Base-by-base conservation (phyloP, 2,329 filamentous ascomycete genomes). In the Exophiala bonariae region DNA sequence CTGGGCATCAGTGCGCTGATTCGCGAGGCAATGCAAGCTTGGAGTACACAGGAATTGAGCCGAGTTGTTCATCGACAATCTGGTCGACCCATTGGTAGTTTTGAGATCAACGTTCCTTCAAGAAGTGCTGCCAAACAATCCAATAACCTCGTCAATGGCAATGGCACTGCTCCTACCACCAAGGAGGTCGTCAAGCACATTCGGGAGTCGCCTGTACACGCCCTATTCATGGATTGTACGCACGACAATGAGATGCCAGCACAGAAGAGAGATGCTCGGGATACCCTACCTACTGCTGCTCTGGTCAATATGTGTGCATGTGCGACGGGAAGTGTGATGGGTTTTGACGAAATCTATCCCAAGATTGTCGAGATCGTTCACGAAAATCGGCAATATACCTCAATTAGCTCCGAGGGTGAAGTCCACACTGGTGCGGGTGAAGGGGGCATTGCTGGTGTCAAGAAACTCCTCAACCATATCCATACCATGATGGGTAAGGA, bases 151-250 rank as follows among this genome's bases (percentile, higher is more conserved):
- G 66, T 33, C 65, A 66, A 11, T 62, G 50, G 49, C 14, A 66
- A 11, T 62, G 50, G 49, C 14, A 44, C 23, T 33, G 44, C 42
- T 18, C 54, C 50, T 6, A 5, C 63, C 58, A 28, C 61, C 60
- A 61, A 61, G 60, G 86, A 92, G 59, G 80, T 87, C 14, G 78
- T 96, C 56, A 86, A 85, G 56, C 85, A 79, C 52, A 91, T 99
- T 67, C 88, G 89, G 57, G 85, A 87, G n/a, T 87, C 83, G 3
- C 89, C 91, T 3, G 86, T 97, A 0, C 91, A 96, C 57, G 93
- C 92, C 1, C 74, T 99, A 1, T 96, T 99, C 69, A 97, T 97
- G 90, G 95, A 99, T 66, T 99, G 95, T 68, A 99, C 95, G 0
- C 93, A 99, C 66, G 93, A 99, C 71, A 99, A 99, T 60, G 92